These are phyloP conservation scores for Fraxinus dipetala DNA, from an alignment of 305 asterid genomes.

Conservation along the genomic window DNA sequence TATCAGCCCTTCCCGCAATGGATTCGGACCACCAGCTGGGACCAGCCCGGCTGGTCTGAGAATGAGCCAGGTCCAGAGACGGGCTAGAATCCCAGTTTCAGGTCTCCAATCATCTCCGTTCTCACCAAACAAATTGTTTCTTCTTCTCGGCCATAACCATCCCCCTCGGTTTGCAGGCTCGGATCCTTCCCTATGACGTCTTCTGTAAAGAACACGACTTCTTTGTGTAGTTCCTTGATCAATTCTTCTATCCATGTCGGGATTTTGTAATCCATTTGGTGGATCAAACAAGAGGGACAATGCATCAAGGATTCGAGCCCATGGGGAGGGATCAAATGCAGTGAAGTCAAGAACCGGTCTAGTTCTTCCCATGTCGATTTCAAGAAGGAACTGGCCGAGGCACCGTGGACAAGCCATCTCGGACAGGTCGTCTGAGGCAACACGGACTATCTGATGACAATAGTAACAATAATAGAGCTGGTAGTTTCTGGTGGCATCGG, in stretches of 20 bases:
- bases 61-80: constrained; percentile 62
- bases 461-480: constrained; percentile 78
- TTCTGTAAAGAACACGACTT: not conserved
- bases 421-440: constrained; percentile 39
- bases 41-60: constrained; percentile 34
- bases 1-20: constrained; percentile 27
- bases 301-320: constrained; percentile 71
- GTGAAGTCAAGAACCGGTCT: constrained; percentile 53
- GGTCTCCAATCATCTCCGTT: constrained; percentile 51
- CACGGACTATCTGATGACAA: constrained; percentile 65
- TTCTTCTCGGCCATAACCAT: constrained; percentile 42
- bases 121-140: constrained; percentile 23
- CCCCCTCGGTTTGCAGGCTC: not conserved
- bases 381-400: constrained; percentile 54
- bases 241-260: not conserved
- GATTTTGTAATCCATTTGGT: constrained; percentile 19
- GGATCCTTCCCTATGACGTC: constrained; percentile 24
- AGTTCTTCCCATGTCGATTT: constrained; percentile 48
- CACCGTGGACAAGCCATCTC: constrained; percentile 65
- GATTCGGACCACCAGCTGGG: constrained; percentile 32
- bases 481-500: constrained; percentile 32
- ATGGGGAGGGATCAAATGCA: constrained; percentile 71
- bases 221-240: constrained; percentile 7
- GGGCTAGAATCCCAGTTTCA: constrained; percentile 69
- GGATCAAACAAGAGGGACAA: constrained; percentile 62